Evolutionary conservation across 176 grass and related monocot genomes (phyloP).

Genomic region (Pontederia paniculata): DNA sequence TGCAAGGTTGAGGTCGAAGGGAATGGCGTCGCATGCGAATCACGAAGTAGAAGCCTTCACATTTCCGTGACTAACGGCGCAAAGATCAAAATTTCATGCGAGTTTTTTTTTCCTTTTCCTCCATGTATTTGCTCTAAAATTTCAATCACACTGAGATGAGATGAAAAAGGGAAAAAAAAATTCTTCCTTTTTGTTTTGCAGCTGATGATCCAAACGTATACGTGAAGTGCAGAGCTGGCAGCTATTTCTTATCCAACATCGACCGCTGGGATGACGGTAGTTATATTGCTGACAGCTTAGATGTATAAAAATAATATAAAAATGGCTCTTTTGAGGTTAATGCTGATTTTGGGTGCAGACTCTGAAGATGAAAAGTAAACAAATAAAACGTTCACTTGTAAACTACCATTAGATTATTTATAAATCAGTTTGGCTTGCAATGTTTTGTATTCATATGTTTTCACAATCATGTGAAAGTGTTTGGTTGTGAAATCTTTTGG

Average conservation of each 20-base stretch:
- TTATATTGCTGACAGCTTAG: background rate
- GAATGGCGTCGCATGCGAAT: constrained; percentile 21
- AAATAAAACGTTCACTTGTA: no score
- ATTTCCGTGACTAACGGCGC: constrained; percentile 36
- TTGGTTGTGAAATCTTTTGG: no score
- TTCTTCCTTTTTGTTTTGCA: constrained; percentile 15
- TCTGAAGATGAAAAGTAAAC: no score
- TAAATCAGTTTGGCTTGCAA: no score
- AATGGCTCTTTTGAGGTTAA: background rate
- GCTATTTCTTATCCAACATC: background rate
- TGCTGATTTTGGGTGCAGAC: background rate
- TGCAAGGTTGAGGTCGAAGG: constrained; percentile 64
- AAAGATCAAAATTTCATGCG: constrained; percentile 45
- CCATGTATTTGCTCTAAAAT: background rate
- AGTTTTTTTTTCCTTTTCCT: background rate
- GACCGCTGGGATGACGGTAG: constrained; percentile 18
- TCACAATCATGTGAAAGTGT: no score
- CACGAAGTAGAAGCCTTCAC: constrained; percentile 29
- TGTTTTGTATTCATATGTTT: no score
- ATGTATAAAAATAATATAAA: background rate
- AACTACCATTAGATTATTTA: no score
- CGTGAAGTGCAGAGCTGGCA: background rate
- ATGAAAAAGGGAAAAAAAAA: background rate
- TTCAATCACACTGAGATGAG: background rate
- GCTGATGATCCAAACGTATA: constrained; percentile 27